A percentile compares a stretch with the other conserved stretches of the same genome.
Conservation (phyloP, 2,329 filamentous ascomycete genomes). For the Colletotrichum noveboracense region DNA sequence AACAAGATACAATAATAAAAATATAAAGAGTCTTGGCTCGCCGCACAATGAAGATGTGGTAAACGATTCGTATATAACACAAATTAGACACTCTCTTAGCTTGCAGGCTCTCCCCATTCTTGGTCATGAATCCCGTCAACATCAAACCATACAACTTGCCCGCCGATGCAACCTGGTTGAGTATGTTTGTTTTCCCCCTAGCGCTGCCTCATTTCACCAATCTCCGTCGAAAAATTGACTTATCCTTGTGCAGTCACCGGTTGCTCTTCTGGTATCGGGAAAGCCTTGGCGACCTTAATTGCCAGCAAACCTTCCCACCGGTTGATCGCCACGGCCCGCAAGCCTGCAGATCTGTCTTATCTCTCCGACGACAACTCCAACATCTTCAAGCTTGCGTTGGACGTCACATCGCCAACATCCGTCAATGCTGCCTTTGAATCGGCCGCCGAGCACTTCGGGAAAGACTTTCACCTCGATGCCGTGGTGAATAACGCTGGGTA, state of each 20-base stretch:
- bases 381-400: conserved; percentile 50
- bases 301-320: conserved; percentile 40
- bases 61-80: neutral
- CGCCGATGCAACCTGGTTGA: conserved; percentile 43
- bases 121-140: conserved; percentile 33
- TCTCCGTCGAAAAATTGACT: neutral
- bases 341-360: conserved; percentile 41
- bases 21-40: neutral
- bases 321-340: conserved; percentile 54
- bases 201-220: neutral
- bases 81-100: neutral
- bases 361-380: conserved; percentile 38
- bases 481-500: conserved; percentile 39
- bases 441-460: conserved; percentile 37
- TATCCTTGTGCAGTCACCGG: conserved; percentile 44
- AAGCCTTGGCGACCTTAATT: conserved; percentile 40
- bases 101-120: neutral
- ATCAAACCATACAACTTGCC: conserved; percentile 36
- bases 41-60: rapidly evolving
- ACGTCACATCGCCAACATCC: conserved; percentile 47
- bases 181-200: conserved; percentile 26
- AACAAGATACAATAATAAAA: neutral
- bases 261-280: conserved; percentile 54
- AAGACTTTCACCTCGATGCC: conserved; percentile 31
- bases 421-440: conserved; percentile 39